Conservation (phyloP, 2,329 filamentous ascomycete species). For the Albifimbria verrucaria region DNA sequence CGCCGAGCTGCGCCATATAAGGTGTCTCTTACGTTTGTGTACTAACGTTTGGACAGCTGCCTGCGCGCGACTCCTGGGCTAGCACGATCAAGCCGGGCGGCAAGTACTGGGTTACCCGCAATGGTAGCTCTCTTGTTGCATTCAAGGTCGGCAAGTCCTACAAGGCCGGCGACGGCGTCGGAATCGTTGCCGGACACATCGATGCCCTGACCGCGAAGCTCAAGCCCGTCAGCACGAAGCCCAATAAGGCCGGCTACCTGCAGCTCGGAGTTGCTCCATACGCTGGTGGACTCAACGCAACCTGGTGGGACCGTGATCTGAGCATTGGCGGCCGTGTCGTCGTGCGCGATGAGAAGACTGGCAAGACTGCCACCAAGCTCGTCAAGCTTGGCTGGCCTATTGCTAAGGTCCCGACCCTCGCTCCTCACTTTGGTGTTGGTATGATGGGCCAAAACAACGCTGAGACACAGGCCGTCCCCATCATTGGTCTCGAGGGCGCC, state of each 20-base stretch:
- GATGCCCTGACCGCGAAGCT: constrained; percentile 87
- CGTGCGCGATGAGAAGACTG: constrained; percentile 66
- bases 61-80: constrained; percentile 75
- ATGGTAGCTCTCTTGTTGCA: constrained; percentile 80
- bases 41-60: constrained; percentile 47
- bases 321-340: constrained; percentile 87
- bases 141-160: constrained; percentile 82
- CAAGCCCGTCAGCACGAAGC: constrained; percentile 85
- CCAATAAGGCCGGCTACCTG: constrained; percentile 79
- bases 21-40: not conserved
- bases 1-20: not conserved
- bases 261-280: constrained; percentile 93
- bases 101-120: constrained; percentile 85
- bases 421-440: constrained; percentile 85
- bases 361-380: constrained; percentile 76
- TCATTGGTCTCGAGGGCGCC: constrained; percentile 82
- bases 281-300: constrained; percentile 79
- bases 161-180: constrained; percentile 79
- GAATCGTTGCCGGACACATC: constrained; percentile 87
- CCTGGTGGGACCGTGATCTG: constrained; percentile 97
- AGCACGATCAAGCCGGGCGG: constrained; percentile 71
- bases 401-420: constrained; percentile 85
- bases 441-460: constrained; percentile 68
- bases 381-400: constrained; percentile 95
- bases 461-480: constrained; percentile 92